Evolutionary conservation across 2,329 filamentous ascomycete species (phyloP).

Genomic region (Fusarium stilboides): DNA sequence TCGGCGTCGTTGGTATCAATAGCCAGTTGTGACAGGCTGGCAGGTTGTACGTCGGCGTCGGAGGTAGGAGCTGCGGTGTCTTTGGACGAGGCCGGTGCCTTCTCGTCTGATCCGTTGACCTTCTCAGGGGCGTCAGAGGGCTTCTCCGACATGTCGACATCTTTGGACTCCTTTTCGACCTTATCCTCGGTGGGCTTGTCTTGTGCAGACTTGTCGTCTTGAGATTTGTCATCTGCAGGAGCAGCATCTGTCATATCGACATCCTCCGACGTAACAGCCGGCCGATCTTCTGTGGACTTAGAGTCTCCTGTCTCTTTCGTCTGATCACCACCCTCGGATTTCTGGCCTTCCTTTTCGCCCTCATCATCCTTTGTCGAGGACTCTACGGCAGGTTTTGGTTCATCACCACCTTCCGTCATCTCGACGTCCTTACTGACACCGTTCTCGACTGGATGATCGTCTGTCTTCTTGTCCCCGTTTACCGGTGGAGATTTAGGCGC

Average conservation of each 20-base stretch:
- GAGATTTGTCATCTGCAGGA: conserved; percentile 15
- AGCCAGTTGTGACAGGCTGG: conserved; percentile 58
- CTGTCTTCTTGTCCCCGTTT: conserved; percentile 47
- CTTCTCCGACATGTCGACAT: conserved; percentile 50
- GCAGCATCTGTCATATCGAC: conserved; percentile 37
- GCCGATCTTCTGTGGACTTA: conserved; percentile 14
- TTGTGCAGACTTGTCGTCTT: conserved; percentile 18
- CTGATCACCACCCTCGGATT: conserved; percentile 35
- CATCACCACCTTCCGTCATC: conserved; percentile 37
- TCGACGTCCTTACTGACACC: conserved; percentile 47
- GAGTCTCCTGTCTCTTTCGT: conserved; percentile 16
- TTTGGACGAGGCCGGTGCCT: conserved; percentile 26
- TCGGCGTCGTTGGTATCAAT: conserved; percentile 55
- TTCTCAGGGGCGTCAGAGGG: conserved; percentile 33
- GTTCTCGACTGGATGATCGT: conserved; percentile 45
- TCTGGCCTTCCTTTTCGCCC: conserved; percentile 24
- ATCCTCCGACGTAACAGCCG: conserved; percentile 20
- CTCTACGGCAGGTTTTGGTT: conserved; percentile 29
- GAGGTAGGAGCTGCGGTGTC: conserved; percentile 47
- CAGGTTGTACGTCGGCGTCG: conserved; percentile 56
- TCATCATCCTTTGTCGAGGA: conserved; percentile 19
- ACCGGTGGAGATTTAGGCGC: conserved; percentile 44
- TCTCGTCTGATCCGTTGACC: conserved; percentile 34
- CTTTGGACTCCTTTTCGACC: conserved; percentile 33
- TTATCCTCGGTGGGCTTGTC: conserved; percentile 20